Percentiles rank a stretch among this genome's conserved stretches.
Evolutionary conservation across 2,329 filamentous ascomycete species (phyloP).

Genomic region (Ophiostoma sp.): DNA sequence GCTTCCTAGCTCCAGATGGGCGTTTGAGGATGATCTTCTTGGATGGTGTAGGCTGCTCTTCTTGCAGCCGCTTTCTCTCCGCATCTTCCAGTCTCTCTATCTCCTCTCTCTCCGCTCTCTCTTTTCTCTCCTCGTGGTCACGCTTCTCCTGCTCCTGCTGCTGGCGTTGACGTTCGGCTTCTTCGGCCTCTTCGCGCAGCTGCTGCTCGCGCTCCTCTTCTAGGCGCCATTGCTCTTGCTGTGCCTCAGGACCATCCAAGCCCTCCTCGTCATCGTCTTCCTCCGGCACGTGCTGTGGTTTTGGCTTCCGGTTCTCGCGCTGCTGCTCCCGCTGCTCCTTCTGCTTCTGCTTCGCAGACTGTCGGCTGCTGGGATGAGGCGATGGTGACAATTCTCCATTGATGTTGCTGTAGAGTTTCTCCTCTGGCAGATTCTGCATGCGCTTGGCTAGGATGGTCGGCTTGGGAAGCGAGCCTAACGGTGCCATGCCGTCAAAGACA

Average conservation of each 20-base stretch:
- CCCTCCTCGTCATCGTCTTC: background rate
- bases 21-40: conserved; percentile 45
- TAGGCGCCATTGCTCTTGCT: conserved; percentile 7
- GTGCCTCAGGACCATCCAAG: conserved; percentile 8
- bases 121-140: background rate
- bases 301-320: background rate
- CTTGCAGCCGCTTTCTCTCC: conserved; percentile 16
- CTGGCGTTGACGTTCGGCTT: background rate
- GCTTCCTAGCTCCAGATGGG: conserved; percentile 30
- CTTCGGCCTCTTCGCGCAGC: conserved; percentile 3
- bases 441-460: conserved; percentile 50
- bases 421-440: conserved; percentile 23
- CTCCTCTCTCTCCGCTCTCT: background rate
- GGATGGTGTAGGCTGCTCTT: conserved; percentile 27
- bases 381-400: conserved; percentile 10
- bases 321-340: conserved; percentile 7
- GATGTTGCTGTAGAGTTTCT: conserved; percentile 20
- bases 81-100: conserved; percentile 20
- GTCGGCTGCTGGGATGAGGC: background rate
- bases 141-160: background rate
- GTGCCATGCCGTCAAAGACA: conserved; percentile 77
- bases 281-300: background rate
- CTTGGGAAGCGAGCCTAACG: conserved; percentile 68
- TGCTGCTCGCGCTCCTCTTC: conserved; percentile 9
- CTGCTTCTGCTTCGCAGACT: conserved; percentile 16